Percentiles rank a stretch among this genome's conserved stretches.
Conservation (phyloP, 306 rosid genomes). For the Citrullus colocynthis region DNA sequence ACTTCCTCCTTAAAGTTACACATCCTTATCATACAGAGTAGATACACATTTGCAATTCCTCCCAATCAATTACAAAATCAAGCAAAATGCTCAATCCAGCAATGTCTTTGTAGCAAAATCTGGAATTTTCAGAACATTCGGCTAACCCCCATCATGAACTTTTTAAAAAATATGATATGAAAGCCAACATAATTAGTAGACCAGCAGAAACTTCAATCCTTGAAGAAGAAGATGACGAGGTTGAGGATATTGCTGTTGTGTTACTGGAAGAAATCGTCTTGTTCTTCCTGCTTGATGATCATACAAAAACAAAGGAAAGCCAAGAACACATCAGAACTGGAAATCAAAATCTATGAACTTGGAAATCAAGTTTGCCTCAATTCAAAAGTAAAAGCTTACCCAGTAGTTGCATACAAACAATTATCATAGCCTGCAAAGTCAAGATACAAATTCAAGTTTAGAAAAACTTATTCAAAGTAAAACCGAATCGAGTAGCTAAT, state of each 20-base stretch:
- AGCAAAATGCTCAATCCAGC: conserved; percentile 8
- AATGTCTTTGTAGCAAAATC: conserved; percentile 21
- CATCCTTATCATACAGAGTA: conserved; percentile 22
- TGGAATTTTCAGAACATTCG: conserved; percentile 8
- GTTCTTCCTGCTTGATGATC: conserved; percentile 39
- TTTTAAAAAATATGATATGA: conserved; percentile 17
- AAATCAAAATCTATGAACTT: background rate
- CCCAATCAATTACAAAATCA: conserved; percentile 5
- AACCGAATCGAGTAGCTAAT: background rate
- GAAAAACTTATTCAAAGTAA: background rate
- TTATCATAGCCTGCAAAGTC: conserved; percentile 64
- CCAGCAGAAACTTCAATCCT: conserved; percentile 16
- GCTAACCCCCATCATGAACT: conserved; percentile 19
- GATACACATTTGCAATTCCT: conserved; percentile 9
- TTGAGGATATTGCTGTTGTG: conserved; percentile 62
- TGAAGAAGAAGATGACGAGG: conserved; percentile 38
- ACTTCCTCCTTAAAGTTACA: background rate
- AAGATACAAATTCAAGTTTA: conserved; percentile 9
- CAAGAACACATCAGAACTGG: conserved; percentile 3
- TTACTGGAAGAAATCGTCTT: conserved; percentile 42
- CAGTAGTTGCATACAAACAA: conserved; percentile 63
- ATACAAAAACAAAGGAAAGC: background rate
- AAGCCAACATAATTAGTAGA: conserved; percentile 19
- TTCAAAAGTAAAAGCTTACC: conserved; percentile 35
- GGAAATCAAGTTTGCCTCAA: background rate